Base-by-base conservation (phyloP, 2,329 filamentous ascomycete species). In the Cryphonectria carpinicola region DNA sequence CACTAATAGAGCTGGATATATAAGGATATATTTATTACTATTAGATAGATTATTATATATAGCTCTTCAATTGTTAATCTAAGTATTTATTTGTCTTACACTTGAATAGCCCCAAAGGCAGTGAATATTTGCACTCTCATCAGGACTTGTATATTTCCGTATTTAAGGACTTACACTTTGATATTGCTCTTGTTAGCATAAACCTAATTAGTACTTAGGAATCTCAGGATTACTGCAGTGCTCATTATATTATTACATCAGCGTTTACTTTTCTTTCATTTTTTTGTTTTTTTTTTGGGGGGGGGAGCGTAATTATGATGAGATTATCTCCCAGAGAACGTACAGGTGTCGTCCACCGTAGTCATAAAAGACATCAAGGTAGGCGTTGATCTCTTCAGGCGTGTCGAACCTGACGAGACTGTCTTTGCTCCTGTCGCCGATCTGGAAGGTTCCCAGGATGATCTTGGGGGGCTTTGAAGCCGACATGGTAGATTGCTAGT, bases 291-390 rank as follows among this genome's bases (percentile, higher is more conserved):
- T 32, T 32, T 32, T 32, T 32, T 32, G 32, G 32, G 28, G 28
- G 1, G 32, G 32, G 32, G 32, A 32, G 32, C 32, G 32, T 32
- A 32, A 32, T 32, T 32, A 10, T 37, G 49, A 52, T n/a, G 8
- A 52, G 13, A 13, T 13, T 3, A 52, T 10, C 22, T 22, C n/a
- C n/a, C 25, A 28, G 3, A 14, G n/a, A 13, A 56, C 52, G 10
- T 56, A 56, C 25, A 56, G 4, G 17, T 77, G 72, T 39, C 66
- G 70, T 49, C 78, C 74, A 19, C 80, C 80, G 8, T 74, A 76
- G 1, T 70, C 56, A 39, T 73, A 67, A 60, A 78, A 78, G 2
- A 71, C 69, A 41, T 77, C 73, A 1, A 78, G 69, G 10, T 71
- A 73, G 1, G 39, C 71, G 0, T 75, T 75, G 0, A 81, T 77